Conservation (phyloP, 768 basidiomycete genomes). For the Termitomyces sp. region DNA sequence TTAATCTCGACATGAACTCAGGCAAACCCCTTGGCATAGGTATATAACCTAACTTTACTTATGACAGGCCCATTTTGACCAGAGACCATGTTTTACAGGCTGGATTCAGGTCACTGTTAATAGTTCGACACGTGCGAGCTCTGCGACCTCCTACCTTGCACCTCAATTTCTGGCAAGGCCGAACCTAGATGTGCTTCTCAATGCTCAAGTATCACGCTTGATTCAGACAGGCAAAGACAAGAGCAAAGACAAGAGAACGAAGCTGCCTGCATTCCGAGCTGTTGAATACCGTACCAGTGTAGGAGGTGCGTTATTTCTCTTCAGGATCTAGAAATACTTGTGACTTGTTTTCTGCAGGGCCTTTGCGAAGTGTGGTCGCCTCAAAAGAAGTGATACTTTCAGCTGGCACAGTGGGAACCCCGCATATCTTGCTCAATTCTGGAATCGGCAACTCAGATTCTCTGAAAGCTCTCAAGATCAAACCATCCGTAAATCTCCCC, state of each 20-base stretch:
- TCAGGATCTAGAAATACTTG: not conserved
- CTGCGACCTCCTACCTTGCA: slow-evolving; percentile 20
- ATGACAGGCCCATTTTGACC: not conserved
- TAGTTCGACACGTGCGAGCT: slow-evolving; percentile 13
- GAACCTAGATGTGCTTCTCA: slow-evolving; percentile 19
- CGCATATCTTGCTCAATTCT: slow-evolving; percentile 22
- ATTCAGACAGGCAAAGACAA: slow-evolving; percentile 13
- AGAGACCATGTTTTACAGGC: not conserved
- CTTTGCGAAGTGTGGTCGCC: slow-evolving; percentile 16
- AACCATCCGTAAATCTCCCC: slow-evolving; percentile 16
- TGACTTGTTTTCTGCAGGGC: not conserved
- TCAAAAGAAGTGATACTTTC: slow-evolving; percentile 28
- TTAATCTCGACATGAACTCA: slow-evolving; percentile 19
- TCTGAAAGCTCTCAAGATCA: slow-evolving; percentile 12
- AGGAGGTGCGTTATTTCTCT: not conserved
- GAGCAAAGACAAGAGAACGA: not conserved
- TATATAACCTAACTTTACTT: not conserved
- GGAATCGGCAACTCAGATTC: slow-evolving; percentile 21
- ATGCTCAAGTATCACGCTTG: slow-evolving; percentile 12
- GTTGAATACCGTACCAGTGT: slow-evolving; percentile 11
- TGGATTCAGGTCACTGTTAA: slow-evolving; percentile 12
- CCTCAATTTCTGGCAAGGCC: slow-evolving; percentile 12
- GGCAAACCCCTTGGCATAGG: slow-evolving; percentile 20
- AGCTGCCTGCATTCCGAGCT: slow-evolving; percentile 6
- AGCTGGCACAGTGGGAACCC: slow-evolving; percentile 26